Percentiles rank a stretch among this genome's conserved stretches.
These are phyloP conservation scores for Gossypium schwendimanii DNA, from an alignment of 441 rosid species.

Conservation along the genomic window DNA sequence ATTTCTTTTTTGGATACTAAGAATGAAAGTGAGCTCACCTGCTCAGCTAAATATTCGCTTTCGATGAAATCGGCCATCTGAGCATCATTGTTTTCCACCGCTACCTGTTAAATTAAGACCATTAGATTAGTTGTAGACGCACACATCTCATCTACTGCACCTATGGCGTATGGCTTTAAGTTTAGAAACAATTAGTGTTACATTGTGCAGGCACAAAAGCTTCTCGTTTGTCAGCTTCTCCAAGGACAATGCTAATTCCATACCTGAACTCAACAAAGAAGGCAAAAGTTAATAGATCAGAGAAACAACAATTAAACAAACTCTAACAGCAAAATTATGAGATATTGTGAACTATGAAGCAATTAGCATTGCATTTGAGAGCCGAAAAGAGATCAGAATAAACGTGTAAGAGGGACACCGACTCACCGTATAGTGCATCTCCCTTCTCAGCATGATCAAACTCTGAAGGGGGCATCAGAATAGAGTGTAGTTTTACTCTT, in stretches of 20 bases:
- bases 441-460: slow-evolving; percentile 89
- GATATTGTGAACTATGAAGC: background rate
- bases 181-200: slow-evolving; percentile 14
- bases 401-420: background rate
- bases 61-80: slow-evolving; percentile 58
- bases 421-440: slow-evolving; percentile 82
- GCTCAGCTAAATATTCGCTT: slow-evolving; percentile 52
- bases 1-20: background rate
- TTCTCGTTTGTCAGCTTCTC: slow-evolving; percentile 77
- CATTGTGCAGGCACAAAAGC: slow-evolving; percentile 52
- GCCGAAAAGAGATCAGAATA: background rate
- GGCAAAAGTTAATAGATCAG: background rate
- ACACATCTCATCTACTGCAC: background rate
- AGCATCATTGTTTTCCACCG: slow-evolving; percentile 48
- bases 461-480: slow-evolving; percentile 60
- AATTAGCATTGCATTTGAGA: background rate
- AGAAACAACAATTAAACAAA: background rate
- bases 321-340: background rate
- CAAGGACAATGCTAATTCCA: slow-evolving; percentile 68
- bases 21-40: slow-evolving; percentile 30
- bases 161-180: background rate
- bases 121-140: background rate
- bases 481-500: slow-evolving; percentile 66
- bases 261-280: slow-evolving; percentile 35
- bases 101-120: slow-evolving; percentile 35